Base-by-base conservation (phyloP, 2,329 filamentous ascomycete species). In the Ilyonectria destructans region DNA sequence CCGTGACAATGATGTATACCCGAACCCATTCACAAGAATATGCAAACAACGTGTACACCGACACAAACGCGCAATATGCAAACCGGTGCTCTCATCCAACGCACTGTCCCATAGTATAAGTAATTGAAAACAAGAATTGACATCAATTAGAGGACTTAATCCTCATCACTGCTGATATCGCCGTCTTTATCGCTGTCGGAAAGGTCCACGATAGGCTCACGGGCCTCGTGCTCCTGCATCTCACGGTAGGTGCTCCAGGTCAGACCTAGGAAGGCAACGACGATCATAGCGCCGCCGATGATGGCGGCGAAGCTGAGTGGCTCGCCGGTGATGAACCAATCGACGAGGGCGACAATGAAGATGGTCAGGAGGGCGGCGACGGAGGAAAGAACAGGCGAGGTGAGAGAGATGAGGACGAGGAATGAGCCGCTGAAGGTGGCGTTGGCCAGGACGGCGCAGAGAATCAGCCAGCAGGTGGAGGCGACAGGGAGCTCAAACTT, bases 291-390 rank as follows among this genome's bases (percentile, higher is more conserved):
- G 0, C 96, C 96, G n/a, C 96, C 96, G 0, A 90, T 77, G 13
- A 98, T 86, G 4, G 96, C 93, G 0, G 95, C 93, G 4, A 86
- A 83, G 58, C 91, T 93, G 21, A 97, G 85, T 0, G 92, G 89
- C 74, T 92, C 87, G 57, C 96, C 94, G 0, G 94, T 97, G 49
- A 95, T 85, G 64, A 95, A 79, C 90, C 96, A 97, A 81, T 99
- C 96, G 62, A 93, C 93, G 33, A 98, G 85, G 1, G 96, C 96
- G 7, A 99, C 96, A 68, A 98, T 90, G 86, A 99, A 98, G 73
- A 99, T 99, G 23, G 96, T 99, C 54, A 99, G 86, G 33, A 99
- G 88, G 2, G 96, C 94, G 1, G 96, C 96, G 12, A 99, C 96
- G 19, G 93, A 97, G 65, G 92, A 96, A 5, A 99, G 86, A 3